Base-by-base conservation (phyloP, 2,329 filamentous ascomycete genomes). In the Epichloe typhina region DNA sequence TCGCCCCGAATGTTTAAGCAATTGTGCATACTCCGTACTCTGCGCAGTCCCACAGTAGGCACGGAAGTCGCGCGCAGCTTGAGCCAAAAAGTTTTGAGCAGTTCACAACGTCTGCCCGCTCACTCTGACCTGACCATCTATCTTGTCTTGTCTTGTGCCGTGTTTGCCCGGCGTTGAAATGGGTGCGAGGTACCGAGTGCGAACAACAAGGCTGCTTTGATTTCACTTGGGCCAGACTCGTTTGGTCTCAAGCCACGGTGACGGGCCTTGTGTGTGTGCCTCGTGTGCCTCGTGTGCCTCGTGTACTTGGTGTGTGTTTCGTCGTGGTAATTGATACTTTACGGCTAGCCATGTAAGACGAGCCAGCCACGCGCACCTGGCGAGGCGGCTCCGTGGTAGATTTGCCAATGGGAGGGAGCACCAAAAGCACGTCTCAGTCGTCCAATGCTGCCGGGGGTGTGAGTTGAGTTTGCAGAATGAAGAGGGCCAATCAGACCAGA, bases 271-370 rank as follows among this genome's bases (percentile, higher is more conserved):
- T 26, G 26, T 26, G 23, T 23, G 23, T 8, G 23, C 23, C 2
- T 26, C 23, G 23, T 26, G 23, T 8, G 23, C 23, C 2, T 26
- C 23, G 23, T 26, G 23, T 8, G 23, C 23, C 2, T 26, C 23
- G 23, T 26, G 7, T 26, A 7, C 26, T 26, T 26, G 17, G 17
- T 7, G 26, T 26, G 7, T 8, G 26, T 7, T 26, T 26, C 26
- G 26, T 26, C 42, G 23, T 44, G 42, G 31, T n/a, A 13, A 31
- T 12, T 39, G 33, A 39, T 19, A 26, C 7, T 36, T 3, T 13
- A 47, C 46, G 46, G 46, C 33, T 31, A 47, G 46, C 46, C 35
- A 41, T 39, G 46, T 40, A 21, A 40, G 33, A 47, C 45, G 31
- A 46, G 15, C n/a, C 23, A 26, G 42, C 42, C 23, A 43, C 21